A percentile compares a stretch with the other conserved stretches of the same genome.
Evolutionary conservation across 495 filamentous ascomycete species (phyloP).

Genomic region (Lasiosphaeria miniovina): DNA sequence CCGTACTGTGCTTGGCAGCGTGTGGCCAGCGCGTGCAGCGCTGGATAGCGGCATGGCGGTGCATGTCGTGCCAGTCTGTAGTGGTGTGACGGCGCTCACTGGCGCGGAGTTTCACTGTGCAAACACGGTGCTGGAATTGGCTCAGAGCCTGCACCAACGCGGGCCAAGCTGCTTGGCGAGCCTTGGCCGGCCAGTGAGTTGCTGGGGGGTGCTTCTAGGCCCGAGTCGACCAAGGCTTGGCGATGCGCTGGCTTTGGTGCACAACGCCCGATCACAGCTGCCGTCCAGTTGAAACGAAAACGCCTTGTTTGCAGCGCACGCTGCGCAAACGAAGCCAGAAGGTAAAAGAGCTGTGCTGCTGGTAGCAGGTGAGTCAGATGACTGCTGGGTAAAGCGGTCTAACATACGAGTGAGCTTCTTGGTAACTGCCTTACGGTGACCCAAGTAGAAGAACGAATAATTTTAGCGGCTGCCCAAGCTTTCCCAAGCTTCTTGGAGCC

Average conservation of each 20-base stretch:
- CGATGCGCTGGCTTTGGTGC: not conserved
- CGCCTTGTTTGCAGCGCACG: not conserved
- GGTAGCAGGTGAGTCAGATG: not conserved
- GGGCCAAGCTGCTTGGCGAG: not conserved
- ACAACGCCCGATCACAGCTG: not conserved
- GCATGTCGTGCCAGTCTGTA: too few relatives aligned
- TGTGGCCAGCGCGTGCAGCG: too few relatives aligned
- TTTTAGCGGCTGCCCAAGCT: not conserved
- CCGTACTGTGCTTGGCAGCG: too few relatives aligned
- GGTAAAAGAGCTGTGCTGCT: not conserved
- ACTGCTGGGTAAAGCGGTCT: not conserved
- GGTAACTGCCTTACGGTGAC: not conserved
- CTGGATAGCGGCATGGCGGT: too few relatives aligned
- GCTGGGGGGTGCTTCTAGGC: not conserved
- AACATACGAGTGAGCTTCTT: not conserved
- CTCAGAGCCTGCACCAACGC: not conserved
- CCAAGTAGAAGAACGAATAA: not conserved
- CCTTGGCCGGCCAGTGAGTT: not conserved
- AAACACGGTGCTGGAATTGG: not conserved
- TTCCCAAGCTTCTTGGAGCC: not conserved
- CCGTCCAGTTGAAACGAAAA: not conserved
- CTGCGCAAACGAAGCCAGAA: not conserved
- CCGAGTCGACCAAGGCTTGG: not conserved
- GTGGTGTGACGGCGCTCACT: too few relatives aligned
- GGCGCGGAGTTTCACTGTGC: too few relatives aligned